Conservation (phyloP, 306 rosid species). For the Begonia loranthoides region DNA sequence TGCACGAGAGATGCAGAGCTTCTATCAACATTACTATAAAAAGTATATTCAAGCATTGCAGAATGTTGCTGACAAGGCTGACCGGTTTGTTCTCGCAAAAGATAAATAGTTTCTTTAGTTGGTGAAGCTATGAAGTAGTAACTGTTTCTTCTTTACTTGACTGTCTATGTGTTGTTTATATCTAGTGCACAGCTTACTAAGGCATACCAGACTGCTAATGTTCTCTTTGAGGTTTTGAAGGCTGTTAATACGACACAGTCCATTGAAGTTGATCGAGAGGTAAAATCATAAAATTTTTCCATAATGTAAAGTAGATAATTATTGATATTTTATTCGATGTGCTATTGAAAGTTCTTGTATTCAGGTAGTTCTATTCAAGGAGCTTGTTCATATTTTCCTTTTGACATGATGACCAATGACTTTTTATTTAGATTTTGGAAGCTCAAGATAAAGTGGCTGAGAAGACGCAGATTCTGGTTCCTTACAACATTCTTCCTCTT, state of each 20-base stretch:
- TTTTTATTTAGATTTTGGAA: slow-evolving; percentile 59
- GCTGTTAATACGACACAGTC: slow-evolving; percentile 97
- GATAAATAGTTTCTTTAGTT: slow-evolving; percentile 3
- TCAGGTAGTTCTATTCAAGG: too few relatives aligned
- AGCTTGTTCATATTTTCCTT: too few relatives aligned
- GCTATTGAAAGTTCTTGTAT: slow-evolving; percentile 1
- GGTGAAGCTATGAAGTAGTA: neutral
- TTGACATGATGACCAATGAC: too few relatives aligned
- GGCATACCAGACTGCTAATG: slow-evolving; percentile 98
- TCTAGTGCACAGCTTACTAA: slow-evolving; percentile 89
- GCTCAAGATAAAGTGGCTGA: slow-evolving; percentile 92
- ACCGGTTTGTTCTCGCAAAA: slow-evolving; percentile 43
- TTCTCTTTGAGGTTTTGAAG: slow-evolving; percentile 93
- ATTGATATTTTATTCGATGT: neutral
- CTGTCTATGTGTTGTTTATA: slow-evolving; percentile 8
- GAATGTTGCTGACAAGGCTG: slow-evolving; percentile 90
- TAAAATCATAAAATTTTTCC: slow-evolving; percentile 9
- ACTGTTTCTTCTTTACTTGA: neutral
- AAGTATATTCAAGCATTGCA: slow-evolving; percentile 94
- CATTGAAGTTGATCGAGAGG: slow-evolving; percentile 96
- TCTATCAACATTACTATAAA: slow-evolving; percentile 91
- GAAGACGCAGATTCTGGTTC: slow-evolving; percentile 83
- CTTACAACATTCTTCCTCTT: slow-evolving; percentile 96
- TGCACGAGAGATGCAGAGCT: slow-evolving; percentile 99
- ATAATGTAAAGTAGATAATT: neutral